phyloP scores from a whole-genome alignment of 352 stramenopile species.

The Globisporangium ultimum region DNA sequence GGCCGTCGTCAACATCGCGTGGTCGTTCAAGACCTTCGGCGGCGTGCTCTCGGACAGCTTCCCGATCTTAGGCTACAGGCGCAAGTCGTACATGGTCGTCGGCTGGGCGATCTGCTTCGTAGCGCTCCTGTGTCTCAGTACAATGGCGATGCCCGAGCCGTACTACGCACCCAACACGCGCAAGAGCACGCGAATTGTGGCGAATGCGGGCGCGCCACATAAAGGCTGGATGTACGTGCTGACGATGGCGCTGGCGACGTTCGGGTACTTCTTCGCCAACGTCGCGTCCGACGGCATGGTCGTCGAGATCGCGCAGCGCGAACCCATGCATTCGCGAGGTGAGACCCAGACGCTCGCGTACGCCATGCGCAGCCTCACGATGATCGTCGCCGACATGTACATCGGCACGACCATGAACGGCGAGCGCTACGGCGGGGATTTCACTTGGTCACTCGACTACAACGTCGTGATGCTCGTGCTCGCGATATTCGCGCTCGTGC shows the following conservation, averaged over 20 bases:
- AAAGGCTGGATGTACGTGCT: slow-evolving; percentile 60
- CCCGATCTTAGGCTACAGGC: slow-evolving; percentile 45
- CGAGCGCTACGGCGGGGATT: slow-evolving; percentile 34
- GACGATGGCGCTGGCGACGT: slow-evolving; percentile 70
- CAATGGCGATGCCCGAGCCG: slow-evolving; percentile 27
- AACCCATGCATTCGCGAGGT: slow-evolving; percentile 48
- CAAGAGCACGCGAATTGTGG: slow-evolving; percentile 26
- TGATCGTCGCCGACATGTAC: slow-evolving; percentile 49
- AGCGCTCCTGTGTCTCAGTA: slow-evolving; percentile 21
- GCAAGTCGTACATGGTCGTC: slow-evolving; percentile 58
- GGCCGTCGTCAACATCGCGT: slow-evolving; percentile 44
- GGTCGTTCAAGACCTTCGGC: slow-evolving; percentile 58
- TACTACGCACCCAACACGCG: slow-evolving; percentile 38
- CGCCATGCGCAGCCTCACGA: slow-evolving; percentile 34
- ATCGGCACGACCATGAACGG: slow-evolving; percentile 46
- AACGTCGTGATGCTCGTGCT: slow-evolving; percentile 37
- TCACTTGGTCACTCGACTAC: slow-evolving; percentile 40
- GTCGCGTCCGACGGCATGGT: slow-evolving; percentile 79
- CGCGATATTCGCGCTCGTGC: slow-evolving; percentile 30
- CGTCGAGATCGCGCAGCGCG: slow-evolving; percentile 67
- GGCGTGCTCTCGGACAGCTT: slow-evolving; percentile 59
- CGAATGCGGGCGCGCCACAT: slow-evolving; percentile 19
- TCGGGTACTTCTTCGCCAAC: slow-evolving; percentile 87
- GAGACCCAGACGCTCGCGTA: slow-evolving; percentile 57
- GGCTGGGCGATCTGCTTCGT: slow-evolving; percentile 30